Evolutionary conservation across 2,329 filamentous ascomycete species (phyloP).

Genomic region (Penicillium sp.): DNA sequence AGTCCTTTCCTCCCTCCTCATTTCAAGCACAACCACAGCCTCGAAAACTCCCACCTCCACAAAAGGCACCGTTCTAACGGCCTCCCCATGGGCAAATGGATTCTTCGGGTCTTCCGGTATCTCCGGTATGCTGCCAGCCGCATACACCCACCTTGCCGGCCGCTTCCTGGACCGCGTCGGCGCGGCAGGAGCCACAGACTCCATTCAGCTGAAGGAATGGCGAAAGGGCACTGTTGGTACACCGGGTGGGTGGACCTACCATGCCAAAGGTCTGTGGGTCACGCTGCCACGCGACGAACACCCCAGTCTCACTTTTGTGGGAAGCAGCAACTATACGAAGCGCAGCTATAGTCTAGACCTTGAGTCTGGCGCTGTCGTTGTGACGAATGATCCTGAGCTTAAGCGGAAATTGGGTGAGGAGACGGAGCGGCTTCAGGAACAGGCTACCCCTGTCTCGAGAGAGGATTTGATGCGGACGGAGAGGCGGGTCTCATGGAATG

Average conservation of each 20-base stretch:
- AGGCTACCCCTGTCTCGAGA: constrained; percentile 64
- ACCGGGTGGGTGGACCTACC: constrained; percentile 90
- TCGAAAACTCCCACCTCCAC: constrained; percentile 32
- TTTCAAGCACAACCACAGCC: constrained; percentile 59
- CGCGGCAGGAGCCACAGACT: constrained; percentile 50
- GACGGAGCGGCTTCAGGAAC: constrained; percentile 71
- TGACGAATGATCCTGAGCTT: constrained; percentile 71
- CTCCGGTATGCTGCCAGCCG: constrained; percentile 83
- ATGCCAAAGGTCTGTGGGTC: constrained; percentile 94
- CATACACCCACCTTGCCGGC: constrained; percentile 83
- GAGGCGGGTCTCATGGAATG: constrained; percentile 77
- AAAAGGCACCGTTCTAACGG: constrained; percentile 80
- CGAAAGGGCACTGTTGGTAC: constrained; percentile 73
- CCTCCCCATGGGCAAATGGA: constrained; percentile 88
- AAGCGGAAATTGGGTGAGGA: constrained; percentile 73
- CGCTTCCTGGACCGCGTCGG: constrained; percentile 68
- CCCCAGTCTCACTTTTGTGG: constrained; percentile 77
- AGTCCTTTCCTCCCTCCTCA: constrained; percentile 71
- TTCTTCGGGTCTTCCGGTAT: constrained; percentile 88
- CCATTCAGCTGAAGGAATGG: constrained; percentile 82
- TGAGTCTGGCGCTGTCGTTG: constrained; percentile 80
- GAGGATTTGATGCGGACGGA: constrained; percentile 79
- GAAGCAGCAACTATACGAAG: constrained; percentile 94
- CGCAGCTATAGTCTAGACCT: constrained; percentile 88
- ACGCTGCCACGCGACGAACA: constrained; percentile 57